A percentile compares a stretch with the other conserved stretches of the same genome.
Evolutionary conservation across 768 basidiomycete genomes (phyloP).

Genomic region (Dendrothele bispora): DNA sequence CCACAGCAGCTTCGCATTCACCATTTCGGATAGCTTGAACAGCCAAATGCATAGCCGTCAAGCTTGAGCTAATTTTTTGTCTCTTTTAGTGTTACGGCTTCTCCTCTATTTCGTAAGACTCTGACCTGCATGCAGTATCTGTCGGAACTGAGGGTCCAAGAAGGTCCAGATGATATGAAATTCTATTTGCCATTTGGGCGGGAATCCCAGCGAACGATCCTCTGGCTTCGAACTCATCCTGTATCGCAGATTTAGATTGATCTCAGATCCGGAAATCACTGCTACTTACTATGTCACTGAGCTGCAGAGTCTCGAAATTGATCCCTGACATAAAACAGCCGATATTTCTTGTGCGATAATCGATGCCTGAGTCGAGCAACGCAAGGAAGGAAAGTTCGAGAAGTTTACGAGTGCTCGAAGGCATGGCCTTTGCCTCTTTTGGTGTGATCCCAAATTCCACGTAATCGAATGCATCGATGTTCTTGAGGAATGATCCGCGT

Average conservation of each 20-base stretch:
- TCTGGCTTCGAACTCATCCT: constrained; percentile 34
- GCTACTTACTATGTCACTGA: constrained; percentile 27
- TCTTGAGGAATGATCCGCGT: constrained; percentile 30
- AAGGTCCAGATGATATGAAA: constrained; percentile 41
- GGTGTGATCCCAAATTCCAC: constrained; percentile 30
- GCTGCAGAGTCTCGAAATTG: constrained; percentile 19
- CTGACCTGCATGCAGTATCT: constrained; percentile 54
- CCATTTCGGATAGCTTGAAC: constrained; percentile 41
- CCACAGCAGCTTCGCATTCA: constrained; percentile 47
- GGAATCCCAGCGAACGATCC: constrained; percentile 34
- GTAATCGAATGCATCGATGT: constrained; percentile 25
- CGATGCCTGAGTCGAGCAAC: constrained; percentile 40
- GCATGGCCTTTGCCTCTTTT: constrained; percentile 29
- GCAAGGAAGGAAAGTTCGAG: constrained; percentile 31
- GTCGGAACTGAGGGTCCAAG: constrained; percentile 48
- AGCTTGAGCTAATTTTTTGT: constrained; percentile 26
- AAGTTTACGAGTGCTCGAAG: constrained; percentile 25
- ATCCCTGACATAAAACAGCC: constrained; percentile 38
- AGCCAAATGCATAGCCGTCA: constrained; percentile 47
- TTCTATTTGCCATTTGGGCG: constrained; percentile 36
- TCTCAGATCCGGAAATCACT: background rate
- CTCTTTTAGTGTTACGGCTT: constrained; percentile 9
- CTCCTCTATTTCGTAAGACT: constrained; percentile 20
- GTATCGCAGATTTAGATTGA: background rate
- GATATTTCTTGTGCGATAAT: constrained; percentile 35